phyloP scores from a whole-genome alignment of 208 protist genomes.

The Crithidia bombi region DNA sequence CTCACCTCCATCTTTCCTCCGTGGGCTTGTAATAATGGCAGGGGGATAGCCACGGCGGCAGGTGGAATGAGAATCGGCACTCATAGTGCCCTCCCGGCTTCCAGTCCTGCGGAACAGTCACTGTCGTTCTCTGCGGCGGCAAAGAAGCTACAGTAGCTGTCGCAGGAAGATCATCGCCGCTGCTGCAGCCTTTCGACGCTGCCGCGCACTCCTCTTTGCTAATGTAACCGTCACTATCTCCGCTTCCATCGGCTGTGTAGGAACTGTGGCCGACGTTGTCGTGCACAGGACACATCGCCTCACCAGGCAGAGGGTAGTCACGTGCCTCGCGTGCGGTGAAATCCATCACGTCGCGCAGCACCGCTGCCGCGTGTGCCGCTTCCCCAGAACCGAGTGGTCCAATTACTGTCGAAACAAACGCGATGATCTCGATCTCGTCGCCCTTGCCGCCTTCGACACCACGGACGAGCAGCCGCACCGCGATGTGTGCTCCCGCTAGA shows the following conservation, averaged over 20 bases:
- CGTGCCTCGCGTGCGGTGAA: conserved; percentile 13
- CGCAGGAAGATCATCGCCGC: not conserved
- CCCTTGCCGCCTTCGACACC: conserved; percentile 8
- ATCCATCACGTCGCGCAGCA: not conserved
- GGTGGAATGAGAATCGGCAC: conserved; percentile 30
- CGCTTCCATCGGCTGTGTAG: not conserved
- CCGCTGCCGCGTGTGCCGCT: not conserved
- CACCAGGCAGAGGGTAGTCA: conserved; percentile 4
- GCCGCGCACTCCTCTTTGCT: not conserved
- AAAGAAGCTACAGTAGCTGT: not conserved
- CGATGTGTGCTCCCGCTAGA: not conserved
- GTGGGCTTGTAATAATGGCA: conserved; percentile 35
- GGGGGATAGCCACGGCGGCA: conserved; percentile 47
- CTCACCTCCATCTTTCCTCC: conserved; percentile 5
- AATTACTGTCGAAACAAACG: not conserved
- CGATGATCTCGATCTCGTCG: not conserved
- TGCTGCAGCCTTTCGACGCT: not conserved
- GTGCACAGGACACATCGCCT: not conserved
- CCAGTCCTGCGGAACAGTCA: conserved; percentile 4
- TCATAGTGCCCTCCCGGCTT: conserved; percentile 20
- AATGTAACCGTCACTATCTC: not conserved
- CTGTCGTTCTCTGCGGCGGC: not conserved
- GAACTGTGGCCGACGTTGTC: not conserved
- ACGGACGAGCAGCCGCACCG: conserved; percentile 17
- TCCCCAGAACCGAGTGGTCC: not conserved